Conservation (phyloP, 495 filamentous ascomycete genomes). For the Parathielavia appendiculata region DNA sequence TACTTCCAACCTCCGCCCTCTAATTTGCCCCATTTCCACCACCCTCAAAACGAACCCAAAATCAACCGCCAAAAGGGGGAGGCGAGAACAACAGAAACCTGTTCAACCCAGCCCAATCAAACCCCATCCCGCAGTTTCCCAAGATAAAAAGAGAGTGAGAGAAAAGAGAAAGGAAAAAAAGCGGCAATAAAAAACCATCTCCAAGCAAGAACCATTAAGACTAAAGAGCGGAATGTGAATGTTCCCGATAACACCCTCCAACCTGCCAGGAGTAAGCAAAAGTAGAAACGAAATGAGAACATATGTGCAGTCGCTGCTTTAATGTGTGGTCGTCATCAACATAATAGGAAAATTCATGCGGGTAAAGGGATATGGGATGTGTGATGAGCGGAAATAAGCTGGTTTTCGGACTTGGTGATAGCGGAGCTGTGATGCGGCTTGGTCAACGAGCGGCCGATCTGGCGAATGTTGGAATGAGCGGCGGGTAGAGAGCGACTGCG, state of each 20-base stretch:
- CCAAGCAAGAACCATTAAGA: conserved; percentile 18
- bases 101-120: background rate
- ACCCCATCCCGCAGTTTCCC: background rate
- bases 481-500: conserved; percentile 1
- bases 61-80: background rate
- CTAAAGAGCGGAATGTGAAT: background rate
- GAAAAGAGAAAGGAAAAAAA: background rate
- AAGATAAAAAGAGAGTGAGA: background rate
- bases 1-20: background rate
- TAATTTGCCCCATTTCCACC: background rate
- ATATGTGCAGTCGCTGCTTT: background rate
- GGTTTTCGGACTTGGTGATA: background rate
- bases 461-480: background rate
- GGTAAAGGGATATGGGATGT: background rate
- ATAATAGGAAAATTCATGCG: background rate
- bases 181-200: conserved; percentile 11
- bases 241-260: background rate
- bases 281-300: background rate
- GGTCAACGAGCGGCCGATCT: background rate
- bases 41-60: background rate
- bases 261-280: background rate
- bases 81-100: background rate
- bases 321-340: conserved; percentile 3
- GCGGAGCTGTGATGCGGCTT: background rate
- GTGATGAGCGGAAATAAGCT: background rate